These are phyloP conservation scores for Russula olivacea DNA, from an alignment of 768 basidiomycete genomes.

Conservation along the genomic window DNA sequence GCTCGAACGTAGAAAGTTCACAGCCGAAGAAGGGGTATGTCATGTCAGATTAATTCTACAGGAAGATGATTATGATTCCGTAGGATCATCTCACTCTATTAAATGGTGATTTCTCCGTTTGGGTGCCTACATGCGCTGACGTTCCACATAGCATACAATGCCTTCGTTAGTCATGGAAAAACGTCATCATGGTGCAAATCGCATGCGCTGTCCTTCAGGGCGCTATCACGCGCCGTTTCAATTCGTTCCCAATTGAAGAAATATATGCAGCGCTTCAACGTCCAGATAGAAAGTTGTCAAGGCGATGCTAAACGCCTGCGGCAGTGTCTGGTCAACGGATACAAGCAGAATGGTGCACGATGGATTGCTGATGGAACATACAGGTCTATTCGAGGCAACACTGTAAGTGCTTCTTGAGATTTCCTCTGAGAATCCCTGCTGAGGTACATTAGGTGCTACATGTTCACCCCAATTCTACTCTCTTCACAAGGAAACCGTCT, in stretches of 20 bases:
- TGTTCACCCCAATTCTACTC: conserved; percentile 89
- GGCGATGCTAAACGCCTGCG: conserved; percentile 79
- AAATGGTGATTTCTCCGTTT: conserved; percentile 54
- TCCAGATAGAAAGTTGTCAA: conserved; percentile 80
- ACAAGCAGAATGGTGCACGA: conserved; percentile 89
- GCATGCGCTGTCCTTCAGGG: conserved; percentile 89
- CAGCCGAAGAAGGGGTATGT: conserved; percentile 92
- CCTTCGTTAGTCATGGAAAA: conserved; percentile 74
- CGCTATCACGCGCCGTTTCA: conserved; percentile 88
- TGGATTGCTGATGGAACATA: conserved; percentile 94
- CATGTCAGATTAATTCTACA: neutral
- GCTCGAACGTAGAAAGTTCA: conserved; percentile 91
- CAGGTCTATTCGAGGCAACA: conserved; percentile 77
- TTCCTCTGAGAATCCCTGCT: conserved; percentile 3
- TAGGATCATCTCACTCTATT: conserved; percentile 93
- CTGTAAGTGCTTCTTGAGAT: conserved; percentile 41
- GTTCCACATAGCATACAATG: conserved; percentile 71
- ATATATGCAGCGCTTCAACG: conserved; percentile 85
- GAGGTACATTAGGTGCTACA: conserved; percentile 56
- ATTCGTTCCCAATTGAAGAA: conserved; percentile 94
- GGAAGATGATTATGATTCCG: conserved; percentile 2
- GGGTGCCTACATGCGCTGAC: neutral
- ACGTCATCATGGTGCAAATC: conserved; percentile 91
- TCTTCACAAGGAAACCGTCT: conserved; percentile 87
- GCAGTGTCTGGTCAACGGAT: conserved; percentile 87